Evolutionary conservation across 2,329 filamentous ascomycete species (phyloP).

Genomic region (Diaporthe sp.): DNA sequence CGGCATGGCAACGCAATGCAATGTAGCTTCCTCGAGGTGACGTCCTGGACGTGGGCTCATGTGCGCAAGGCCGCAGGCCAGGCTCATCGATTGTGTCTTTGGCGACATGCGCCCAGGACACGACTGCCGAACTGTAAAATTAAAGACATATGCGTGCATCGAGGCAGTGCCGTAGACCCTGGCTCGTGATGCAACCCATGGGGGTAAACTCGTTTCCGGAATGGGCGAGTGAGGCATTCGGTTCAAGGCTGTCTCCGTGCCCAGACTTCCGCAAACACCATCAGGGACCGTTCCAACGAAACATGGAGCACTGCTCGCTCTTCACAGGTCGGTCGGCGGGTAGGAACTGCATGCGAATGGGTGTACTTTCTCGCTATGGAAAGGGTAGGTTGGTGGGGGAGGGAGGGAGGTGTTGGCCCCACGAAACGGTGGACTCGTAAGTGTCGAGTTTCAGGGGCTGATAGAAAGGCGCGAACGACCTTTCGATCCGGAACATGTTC

Average conservation of each 20-base stretch:
- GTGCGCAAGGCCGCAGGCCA: background rate
- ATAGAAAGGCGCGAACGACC: constrained; percentile 14
- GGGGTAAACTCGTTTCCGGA: background rate
- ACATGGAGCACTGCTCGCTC: constrained; percentile 2
- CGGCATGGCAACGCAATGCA: constrained; percentile 2
- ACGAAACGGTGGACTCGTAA: constrained; percentile 30
- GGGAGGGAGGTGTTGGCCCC: background rate
- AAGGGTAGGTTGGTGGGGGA: too few relatives aligned
- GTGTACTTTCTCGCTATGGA: background rate
- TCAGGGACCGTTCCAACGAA: background rate
- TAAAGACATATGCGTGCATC: constrained; percentile 18
- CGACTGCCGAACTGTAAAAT: constrained; percentile 3
- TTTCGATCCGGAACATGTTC: constrained; percentile 18
- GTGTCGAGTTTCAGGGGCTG: constrained; percentile 26
- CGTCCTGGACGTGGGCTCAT: background rate
- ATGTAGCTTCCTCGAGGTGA: background rate
- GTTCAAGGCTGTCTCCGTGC: background rate
- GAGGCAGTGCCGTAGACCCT: constrained; percentile 13
- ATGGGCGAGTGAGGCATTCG: background rate
- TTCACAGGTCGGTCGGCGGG: background rate
- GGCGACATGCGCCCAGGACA: background rate
- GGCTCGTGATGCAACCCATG: background rate
- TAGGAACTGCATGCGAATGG: background rate
- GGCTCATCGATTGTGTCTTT: background rate
- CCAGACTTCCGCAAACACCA: background rate